These are phyloP conservation scores for Neopestalotiopsis sp. DNA, from an alignment of 2,329 filamentous ascomycete species.

Conservation along the genomic window DNA sequence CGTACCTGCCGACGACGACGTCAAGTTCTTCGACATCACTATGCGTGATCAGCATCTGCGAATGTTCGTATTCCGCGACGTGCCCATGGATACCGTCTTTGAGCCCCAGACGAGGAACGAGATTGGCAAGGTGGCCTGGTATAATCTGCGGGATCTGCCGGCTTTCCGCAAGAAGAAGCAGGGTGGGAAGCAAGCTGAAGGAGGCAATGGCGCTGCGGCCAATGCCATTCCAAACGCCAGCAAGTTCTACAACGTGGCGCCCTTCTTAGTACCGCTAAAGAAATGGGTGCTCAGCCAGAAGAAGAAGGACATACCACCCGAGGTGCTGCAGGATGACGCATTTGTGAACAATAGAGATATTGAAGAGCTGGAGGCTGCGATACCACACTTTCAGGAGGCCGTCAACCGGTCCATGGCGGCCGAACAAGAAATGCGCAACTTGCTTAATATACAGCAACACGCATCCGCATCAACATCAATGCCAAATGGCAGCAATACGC, in stretches of 20 bases:
- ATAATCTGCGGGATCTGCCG: conserved; percentile 85
- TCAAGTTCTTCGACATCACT: conserved; percentile 85
- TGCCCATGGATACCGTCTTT: conserved; percentile 87
- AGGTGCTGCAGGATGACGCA: conserved; percentile 59
- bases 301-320: conserved; percentile 65
- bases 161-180: conserved; percentile 74
- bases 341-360: conserved; percentile 65
- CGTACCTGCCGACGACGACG: conserved; percentile 71
- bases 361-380: conserved; percentile 1
- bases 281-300: conserved; percentile 90
- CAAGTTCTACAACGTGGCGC: conserved; percentile 98
- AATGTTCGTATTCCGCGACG: conserved; percentile 88
- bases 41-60: conserved; percentile 94
- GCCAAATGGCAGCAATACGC: conserved; percentile 53
- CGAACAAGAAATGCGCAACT: background rate
- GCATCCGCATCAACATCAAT: conserved; percentile 36
- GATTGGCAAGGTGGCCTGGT: conserved; percentile 97
- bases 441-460: background rate
- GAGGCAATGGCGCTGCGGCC: conserved; percentile 58
- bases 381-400: background rate
- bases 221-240: conserved; percentile 63
- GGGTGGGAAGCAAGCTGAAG: conserved; percentile 54
- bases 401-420: background rate
- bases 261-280: conserved; percentile 84
- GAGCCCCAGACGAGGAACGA: conserved; percentile 93